These are phyloP conservation scores for Clitoria ternatea DNA, from an alignment of 306 rosid genomes.

Conservation along the genomic window DNA sequence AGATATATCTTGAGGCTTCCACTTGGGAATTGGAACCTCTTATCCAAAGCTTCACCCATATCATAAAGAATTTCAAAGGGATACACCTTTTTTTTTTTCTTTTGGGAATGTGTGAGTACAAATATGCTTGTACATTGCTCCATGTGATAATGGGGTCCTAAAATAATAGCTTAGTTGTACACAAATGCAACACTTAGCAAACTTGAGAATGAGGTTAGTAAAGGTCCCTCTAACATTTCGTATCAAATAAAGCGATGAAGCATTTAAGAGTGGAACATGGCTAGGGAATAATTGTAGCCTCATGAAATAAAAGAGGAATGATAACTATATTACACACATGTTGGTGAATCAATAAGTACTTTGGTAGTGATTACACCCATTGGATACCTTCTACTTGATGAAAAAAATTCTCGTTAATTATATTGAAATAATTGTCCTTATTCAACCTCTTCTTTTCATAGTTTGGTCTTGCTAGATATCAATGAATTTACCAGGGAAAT, in stretches of 20 bases:
- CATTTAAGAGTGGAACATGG: conserved; percentile 11
- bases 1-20: not conserved
- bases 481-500: not conserved
- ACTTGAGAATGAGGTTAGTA: conserved; percentile 19
- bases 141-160: conserved; percentile 45
- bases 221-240: conserved; percentile 5
- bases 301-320: conserved; percentile 9
- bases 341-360: conserved; percentile 15
- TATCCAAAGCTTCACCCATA: conserved; percentile 3
- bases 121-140: conserved; percentile 16
- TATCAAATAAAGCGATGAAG: not conserved
- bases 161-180: conserved; percentile 21
- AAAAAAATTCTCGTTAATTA: conserved; percentile 5
- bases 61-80: not conserved
- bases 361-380: conserved; percentile 12
- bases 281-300: conserved; percentile 13
- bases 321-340: conserved; percentile 21
- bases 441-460: not conserved
- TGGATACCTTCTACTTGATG: conserved; percentile 6
- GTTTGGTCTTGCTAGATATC: not conserved
- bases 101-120: not conserved
- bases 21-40: conserved; percentile 19
- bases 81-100: not conserved
- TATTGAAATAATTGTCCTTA: not conserved
- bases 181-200: conserved; percentile 25